These are phyloP conservation scores for Cordyceps pruinosa DNA, from an alignment of 2,329 filamentous ascomycete species.

Conservation along the genomic window DNA sequence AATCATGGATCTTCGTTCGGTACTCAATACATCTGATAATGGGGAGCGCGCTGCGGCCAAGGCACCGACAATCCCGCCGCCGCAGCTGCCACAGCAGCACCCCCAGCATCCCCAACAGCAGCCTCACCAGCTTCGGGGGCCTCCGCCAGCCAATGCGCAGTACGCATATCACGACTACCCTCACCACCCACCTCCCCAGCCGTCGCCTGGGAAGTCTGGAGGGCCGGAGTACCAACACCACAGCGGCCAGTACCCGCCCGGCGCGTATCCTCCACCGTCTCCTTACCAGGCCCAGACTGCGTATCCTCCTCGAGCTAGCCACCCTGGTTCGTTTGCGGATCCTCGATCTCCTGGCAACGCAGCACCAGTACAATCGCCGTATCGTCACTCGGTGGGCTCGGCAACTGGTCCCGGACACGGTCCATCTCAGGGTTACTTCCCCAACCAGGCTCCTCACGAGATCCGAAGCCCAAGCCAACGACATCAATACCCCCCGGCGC, in stretches of 20 bases:
- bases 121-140: slow-evolving; percentile 28
- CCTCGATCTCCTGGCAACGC: slow-evolving; percentile 44
- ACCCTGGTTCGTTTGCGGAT: slow-evolving; percentile 38
- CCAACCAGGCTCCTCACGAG: slow-evolving; percentile 34
- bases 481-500: slow-evolving; percentile 42
- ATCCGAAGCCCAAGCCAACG: slow-evolving; percentile 45
- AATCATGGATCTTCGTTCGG: slow-evolving; percentile 45
- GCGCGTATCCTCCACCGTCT: slow-evolving; percentile 31
- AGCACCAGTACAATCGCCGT: slow-evolving; percentile 38
- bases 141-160: slow-evolving; percentile 33
- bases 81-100: slow-evolving; percentile 13
- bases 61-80: slow-evolving; percentile 21
- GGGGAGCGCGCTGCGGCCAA: slow-evolving; percentile 32
- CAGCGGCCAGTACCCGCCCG: slow-evolving; percentile 21
- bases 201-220: slow-evolving; percentile 40
- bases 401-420: slow-evolving; percentile 30
- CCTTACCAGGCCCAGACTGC: slow-evolving; percentile 34
- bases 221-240: slow-evolving; percentile 38
- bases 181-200: slow-evolving; percentile 39
- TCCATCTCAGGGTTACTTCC: slow-evolving; percentile 38
- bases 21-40: slow-evolving; percentile 47
- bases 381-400: slow-evolving; percentile 43
- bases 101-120: slow-evolving; percentile 36
- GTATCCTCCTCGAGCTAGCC: slow-evolving; percentile 38
- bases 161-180: slow-evolving; percentile 46